Percentiles rank a stretch among this genome's conserved stretches.
Evolutionary conservation across 768 basidiomycete species (phyloP).

Genomic region (Lentinula guzmanii): DNA sequence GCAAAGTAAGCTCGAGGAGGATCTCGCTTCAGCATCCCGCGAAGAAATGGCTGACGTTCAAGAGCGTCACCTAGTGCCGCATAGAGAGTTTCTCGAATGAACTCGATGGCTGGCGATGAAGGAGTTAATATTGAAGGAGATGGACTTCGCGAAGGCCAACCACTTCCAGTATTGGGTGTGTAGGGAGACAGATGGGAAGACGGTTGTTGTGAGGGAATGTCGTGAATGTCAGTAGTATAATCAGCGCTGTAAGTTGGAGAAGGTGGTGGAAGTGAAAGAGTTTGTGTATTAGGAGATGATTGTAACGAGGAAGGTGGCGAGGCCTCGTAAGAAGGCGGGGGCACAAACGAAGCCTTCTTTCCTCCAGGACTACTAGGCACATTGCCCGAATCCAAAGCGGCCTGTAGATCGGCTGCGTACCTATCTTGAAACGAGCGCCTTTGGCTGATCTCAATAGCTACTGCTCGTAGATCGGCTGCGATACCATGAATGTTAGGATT

Average conservation of each 20-base stretch:
- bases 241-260: slow-evolving; percentile 8
- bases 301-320: slow-evolving; percentile 17
- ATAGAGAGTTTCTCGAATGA: slow-evolving; percentile 86
- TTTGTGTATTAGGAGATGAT: slow-evolving; percentile 14
- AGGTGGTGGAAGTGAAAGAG: slow-evolving; percentile 15
- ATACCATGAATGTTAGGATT: slow-evolving; percentile 47
- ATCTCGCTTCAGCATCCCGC: slow-evolving; percentile 51
- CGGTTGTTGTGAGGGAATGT: slow-evolving; percentile 17
- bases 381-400: slow-evolving; percentile 64
- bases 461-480: slow-evolving; percentile 76
- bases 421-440: slow-evolving; percentile 78
- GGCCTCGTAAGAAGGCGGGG: slow-evolving; percentile 61
- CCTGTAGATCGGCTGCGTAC: slow-evolving; percentile 70
- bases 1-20: slow-evolving; percentile 76
- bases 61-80: slow-evolving; percentile 72
- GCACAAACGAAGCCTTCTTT: slow-evolving; percentile 59
- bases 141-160: slow-evolving; percentile 18
- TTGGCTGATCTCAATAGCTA: slow-evolving; percentile 85
- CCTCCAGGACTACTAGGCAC: slow-evolving; percentile 20
- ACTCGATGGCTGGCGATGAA: slow-evolving; percentile 59
- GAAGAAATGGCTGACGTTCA: slow-evolving; percentile 47
- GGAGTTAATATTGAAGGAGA: slow-evolving; percentile 37
- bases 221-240: slow-evolving; percentile 8
- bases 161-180: slow-evolving; percentile 8
- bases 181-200: slow-evolving; percentile 22